Evolutionary conservation across 1,284 basidiomycete species (phyloP), one percentile per base, ranked within the genome.

Genomic region (Phylloboletellus chloephorus): DNA sequence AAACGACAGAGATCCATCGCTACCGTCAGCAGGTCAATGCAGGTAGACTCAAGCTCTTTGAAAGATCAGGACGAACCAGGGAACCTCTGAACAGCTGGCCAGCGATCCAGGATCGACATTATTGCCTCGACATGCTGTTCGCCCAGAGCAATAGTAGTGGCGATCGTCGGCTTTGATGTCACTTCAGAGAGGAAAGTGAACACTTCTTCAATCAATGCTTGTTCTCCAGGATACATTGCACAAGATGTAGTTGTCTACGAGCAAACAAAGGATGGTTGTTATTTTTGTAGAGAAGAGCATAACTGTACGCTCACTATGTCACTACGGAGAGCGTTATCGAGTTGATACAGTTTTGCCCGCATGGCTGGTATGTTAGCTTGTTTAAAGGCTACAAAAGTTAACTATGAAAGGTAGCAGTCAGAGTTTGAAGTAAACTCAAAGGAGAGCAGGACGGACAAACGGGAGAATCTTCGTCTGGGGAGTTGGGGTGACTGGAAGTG

Each of bases 301-400:
- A 10, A 55, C 15, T 7, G 22, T 15, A 32, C 20, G 53, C 79
- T 51, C 51, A 85, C 83, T 42, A 78, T 81, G 58, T 84, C 83
- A 47, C 74, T 67, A 41, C 74, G 74, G 39, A 92, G 67, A 20
- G 69, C 76, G 29, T 83, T 79, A 56, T 94, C 81, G 42, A 97
- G 79, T 58, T 95, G 84, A 38, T 75, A 70, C 16, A 97, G 63
- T 67, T 98, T 98, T 25, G 72, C 72, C 56, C 82, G 82, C 72
- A 95, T 91, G 4, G 90, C 89, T 10, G 71, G 58, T n/a, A 96
- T 74, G 60, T 95, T 97, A 11, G 85, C 88, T 67, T 90, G 85
- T 50, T 85, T 87, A 72, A 97, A 96, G 1, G 74, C 69, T 21
- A 93, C 72, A 31, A 72, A 71, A 25, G 72, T 76, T 36, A 67